Base-by-base conservation (phyloP, 805 yeast genomes). In the Candida alai region DNA sequence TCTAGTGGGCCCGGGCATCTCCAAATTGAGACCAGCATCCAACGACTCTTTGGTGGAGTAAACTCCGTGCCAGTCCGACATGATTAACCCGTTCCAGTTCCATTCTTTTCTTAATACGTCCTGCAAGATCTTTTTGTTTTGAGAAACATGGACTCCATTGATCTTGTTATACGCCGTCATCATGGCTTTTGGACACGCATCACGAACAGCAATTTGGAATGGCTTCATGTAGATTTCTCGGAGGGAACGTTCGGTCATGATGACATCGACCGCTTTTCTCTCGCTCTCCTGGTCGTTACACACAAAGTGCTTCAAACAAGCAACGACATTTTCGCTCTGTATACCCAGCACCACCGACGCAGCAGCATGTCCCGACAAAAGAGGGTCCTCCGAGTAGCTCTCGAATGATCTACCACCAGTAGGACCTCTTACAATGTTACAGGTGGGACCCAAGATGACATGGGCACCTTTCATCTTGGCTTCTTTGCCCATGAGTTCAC, bases 51-150 rank as follows among this genome's bases (percentile, higher is more conserved):
- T 60, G 21, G 59, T 51, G n/a, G 76, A 62, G 50, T 73, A 76
- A 9, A 65, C 60, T 19, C 84, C 85, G 48, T 48, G 70, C 84
- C 84, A 78, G 54, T 78, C 85, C 17, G 79, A 71, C 78, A 79
- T 74, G 24, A 69, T 50, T 18, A 68, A 47, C 27, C 84, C 84
- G 4, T 70, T 61, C 59, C 67, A 78, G 4, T 62, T 59, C 82
- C 82, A 78, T 49, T 78, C 83, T 4, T 60, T 49, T 33, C 78
- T 60, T 39, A 78, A 56, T 24, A 75, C 51, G 24, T 73, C 73
- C 7, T 64, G 50, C 28, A 78, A 45, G 23, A 76, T 43, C 26
- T 45, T 47, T 36, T 59, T 56, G 35, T 63, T 56, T 44, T 75
- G 71, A 17, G 77, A 67, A 31, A 56, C 77, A 49, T 78, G 84